Base-by-base conservation (phyloP, 1,139 yeast species). In the Diutina rugosa region DNA sequence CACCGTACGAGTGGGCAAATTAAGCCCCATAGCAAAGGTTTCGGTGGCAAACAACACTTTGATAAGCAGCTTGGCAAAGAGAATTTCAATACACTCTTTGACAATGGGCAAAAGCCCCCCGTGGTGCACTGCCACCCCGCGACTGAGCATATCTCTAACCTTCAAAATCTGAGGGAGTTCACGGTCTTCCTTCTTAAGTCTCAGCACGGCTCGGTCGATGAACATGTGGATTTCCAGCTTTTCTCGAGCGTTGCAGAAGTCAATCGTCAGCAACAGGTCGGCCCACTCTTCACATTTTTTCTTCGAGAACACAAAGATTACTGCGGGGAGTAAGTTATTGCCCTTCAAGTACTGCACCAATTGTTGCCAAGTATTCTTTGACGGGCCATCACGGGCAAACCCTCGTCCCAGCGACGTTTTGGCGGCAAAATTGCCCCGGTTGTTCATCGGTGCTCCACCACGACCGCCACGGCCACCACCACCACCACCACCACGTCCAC, bases 61-160 rank as follows among this genome's bases (percentile, higher is more conserved):
- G 49, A 93, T 89, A 56, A 93, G 76, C 0, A 96, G 84, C 63
- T 81, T 85, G 0, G 97, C 85, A 72, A 93, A 93, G 55, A 93
- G 72, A 58, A 93, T 91, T 70, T 93, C 99, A 63, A 93, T 93
- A 56, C 91, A 86, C 67, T 93, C 99, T 64, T 93, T 93, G 49
- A 93, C 95, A 58, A 93, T 93, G 0, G 99, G 99, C 58, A 93
- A 73, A 57, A 93, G 72, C 1, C 99, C 99, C 67, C 98, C 97
- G 71, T 93, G 99, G 69, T 93, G 99, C 1, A 93, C 95, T 0
- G 97, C 98, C 61, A 93, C 87, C 59, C 99, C 98, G 64, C 97
- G 78, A 56, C 91, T 80, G 51, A 93, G 73, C 77, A 93, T 76
- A 46, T 90, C 96, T 61, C 96, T 78, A 58, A 91, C 79, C 62